Percentiles rank a stretch among this genome's conserved stretches.
phyloP scores from a whole-genome alignment of 2,329 filamentous ascomycete species.

The Dothideomycetidae sp. region DNA sequence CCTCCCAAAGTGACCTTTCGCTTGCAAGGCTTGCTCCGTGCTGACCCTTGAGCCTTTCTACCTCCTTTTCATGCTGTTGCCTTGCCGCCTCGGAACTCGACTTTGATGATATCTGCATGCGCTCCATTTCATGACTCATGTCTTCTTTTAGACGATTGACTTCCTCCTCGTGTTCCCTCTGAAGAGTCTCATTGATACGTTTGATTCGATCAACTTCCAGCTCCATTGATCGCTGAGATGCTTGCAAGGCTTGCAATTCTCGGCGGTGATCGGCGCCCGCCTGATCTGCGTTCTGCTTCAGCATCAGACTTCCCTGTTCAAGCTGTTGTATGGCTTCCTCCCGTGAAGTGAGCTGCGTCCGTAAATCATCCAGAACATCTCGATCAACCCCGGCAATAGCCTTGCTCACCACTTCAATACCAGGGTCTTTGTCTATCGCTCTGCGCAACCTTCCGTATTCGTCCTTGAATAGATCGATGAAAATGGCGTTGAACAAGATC shows the following conservation, averaged over 20 bases:
- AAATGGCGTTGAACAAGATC: conserved; percentile 55
- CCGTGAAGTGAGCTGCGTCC: conserved; percentile 62
- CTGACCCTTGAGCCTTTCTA: conserved; percentile 18
- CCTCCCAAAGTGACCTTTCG: conserved; percentile 21
- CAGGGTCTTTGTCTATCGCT: conserved; percentile 82
- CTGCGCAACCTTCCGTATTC: conserved; percentile 77
- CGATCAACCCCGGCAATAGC: conserved; percentile 83
- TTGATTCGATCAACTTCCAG: conserved; percentile 41
- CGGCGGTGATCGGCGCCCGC: conserved; percentile 59
- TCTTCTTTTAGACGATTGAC: conserved; percentile 10
- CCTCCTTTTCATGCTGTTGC: conserved; percentile 27
- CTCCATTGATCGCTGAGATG: conserved; percentile 14
- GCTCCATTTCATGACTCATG: conserved; percentile 37
- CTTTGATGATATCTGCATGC: conserved; percentile 24
- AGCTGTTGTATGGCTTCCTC: conserved; percentile 44
- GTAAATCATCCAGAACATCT: conserved; percentile 75
- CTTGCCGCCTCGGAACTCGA: conserved; percentile 17
- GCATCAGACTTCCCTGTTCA: conserved; percentile 40
- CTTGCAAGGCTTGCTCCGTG: conserved; percentile 21
- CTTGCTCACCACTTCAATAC: conserved; percentile 67
- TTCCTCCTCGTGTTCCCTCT: conserved; percentile 50
- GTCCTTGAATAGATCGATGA: conserved; percentile 90
- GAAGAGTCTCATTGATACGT: conserved; percentile 55
- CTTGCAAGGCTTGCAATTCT: conserved; percentile 12
- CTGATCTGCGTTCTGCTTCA: conserved; percentile 49